These are phyloP conservation scores for Cydonia oblonga DNA, from an alignment of 331 rosid genomes.

Conservation along the genomic window DNA sequence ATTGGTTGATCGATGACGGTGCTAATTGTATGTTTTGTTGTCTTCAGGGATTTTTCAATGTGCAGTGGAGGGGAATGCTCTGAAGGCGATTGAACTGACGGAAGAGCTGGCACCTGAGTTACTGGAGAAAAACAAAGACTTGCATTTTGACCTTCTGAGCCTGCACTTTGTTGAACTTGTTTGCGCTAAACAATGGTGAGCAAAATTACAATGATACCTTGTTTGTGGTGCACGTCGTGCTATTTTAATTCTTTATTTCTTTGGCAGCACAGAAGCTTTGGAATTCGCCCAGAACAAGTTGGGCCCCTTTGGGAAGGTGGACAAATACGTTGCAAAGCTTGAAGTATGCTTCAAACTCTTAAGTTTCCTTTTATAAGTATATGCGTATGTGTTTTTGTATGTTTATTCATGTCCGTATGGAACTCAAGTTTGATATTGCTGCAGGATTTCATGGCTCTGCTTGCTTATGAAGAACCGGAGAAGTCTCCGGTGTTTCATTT, in stretches of 20 bases:
- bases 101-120: conserved; percentile 59
- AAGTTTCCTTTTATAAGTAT: not conserved
- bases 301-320: conserved; percentile 72
- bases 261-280: conserved; percentile 98
- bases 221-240: conserved; percentile 1
- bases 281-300: conserved; percentile 79
- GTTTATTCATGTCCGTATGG: not conserved
- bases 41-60: conserved; percentile 56
- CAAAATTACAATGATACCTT: conserved; percentile 2
- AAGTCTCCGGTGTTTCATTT: conserved; percentile 81
- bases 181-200: conserved; percentile 73
- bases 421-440: conserved; percentile 3
- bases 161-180: conserved; percentile 92
- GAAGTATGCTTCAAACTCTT: conserved; percentile 34
- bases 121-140: conserved; percentile 59
- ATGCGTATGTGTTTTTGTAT: not conserved
- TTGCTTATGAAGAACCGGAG: conserved; percentile 85
- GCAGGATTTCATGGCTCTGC: not conserved
- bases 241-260: conserved; percentile 25
- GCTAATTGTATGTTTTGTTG: conserved; percentile 12
- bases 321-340: conserved; percentile 47
- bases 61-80: conserved; percentile 77
- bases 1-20: conserved; percentile 7
- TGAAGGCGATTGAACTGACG: conserved; percentile 73
- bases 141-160: conserved; percentile 83